A percentile compares a stretch with the other conserved stretches of the same genome.
Conservation (phyloP, 345 rosid species). For the Brassica cretica region DNA sequence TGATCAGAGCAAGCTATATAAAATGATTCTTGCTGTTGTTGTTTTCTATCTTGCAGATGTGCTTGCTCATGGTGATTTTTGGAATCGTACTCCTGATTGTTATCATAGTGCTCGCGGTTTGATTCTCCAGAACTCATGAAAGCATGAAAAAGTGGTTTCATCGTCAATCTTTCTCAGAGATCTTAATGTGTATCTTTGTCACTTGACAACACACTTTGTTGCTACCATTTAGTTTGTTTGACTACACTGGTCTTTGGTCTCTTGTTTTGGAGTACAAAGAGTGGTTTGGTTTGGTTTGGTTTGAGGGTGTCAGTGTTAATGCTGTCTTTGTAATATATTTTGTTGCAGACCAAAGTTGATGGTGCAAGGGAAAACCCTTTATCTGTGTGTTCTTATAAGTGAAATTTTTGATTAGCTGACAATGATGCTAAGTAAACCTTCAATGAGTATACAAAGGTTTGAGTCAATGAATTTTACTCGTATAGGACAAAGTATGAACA, state of each 20-base stretch:
- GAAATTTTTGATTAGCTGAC: background rate
- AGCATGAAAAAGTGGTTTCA: constrained; percentile 6
- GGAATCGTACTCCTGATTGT: constrained; percentile 86
- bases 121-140: constrained; percentile 17
- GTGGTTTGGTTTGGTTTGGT: constrained; percentile 14
- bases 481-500: constrained; percentile 16
- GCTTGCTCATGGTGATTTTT: constrained; percentile 88
- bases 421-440: constrained; percentile 6
- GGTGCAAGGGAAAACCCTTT: background rate
- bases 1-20: background rate
- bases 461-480: background rate
- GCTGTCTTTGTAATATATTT: background rate
- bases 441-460: background rate
- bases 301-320: background rate
- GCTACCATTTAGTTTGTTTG: background rate
- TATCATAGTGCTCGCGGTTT: constrained; percentile 72
- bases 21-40: constrained; percentile 10
- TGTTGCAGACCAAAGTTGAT: constrained; percentile 1
- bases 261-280: background rate
- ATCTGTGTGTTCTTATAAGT: background rate
- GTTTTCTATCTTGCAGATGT: constrained; percentile 22
- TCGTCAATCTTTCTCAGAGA: constrained; percentile 10
- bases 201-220: constrained; percentile 6
- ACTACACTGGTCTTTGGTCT: background rate
- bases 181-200: background rate